phyloP scores from a whole-genome alignment of 176 grass and related monocot genomes.

The Musa beccarii region DNA sequence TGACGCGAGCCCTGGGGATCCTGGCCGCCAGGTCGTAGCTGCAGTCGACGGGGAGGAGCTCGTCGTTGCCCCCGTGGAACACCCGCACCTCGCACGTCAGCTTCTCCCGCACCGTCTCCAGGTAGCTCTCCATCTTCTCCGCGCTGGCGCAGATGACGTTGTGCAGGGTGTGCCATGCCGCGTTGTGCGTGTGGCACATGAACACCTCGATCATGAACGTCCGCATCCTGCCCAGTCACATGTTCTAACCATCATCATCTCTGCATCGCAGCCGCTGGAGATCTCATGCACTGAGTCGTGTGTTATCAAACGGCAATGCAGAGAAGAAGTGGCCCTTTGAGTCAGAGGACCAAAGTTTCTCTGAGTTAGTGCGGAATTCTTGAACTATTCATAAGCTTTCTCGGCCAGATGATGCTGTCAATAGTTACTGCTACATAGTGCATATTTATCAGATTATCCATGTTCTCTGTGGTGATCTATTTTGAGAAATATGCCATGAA shows the following conservation, averaged over 20 bases:
- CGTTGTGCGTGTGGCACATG: conserved; percentile 28
- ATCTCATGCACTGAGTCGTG: no score
- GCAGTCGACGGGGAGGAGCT: conserved; percentile 19
- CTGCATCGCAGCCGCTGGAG: no score
- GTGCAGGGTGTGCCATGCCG: conserved; percentile 23
- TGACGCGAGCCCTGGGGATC: conserved; percentile 9
- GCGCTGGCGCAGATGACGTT: conserved; percentile 24
- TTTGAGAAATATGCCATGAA: no score
- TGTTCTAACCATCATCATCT: not conserved
- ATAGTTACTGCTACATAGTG: no score
- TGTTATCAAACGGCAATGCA: no score
- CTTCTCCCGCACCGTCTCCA: conserved; percentile 2
- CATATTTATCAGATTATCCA: no score
- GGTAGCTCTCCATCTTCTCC: conserved; percentile 20
- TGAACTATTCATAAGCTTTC: no score
- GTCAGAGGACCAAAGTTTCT: no score
- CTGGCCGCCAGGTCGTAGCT: conserved; percentile 12
- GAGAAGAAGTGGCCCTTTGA: no score
- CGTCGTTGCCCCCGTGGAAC: conserved; percentile 17
- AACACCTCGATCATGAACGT: conserved; percentile 23
- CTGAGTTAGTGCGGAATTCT: no score
- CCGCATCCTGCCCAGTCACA: not conserved
- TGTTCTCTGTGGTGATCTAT: no score
- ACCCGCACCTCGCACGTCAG: conserved; percentile 9
- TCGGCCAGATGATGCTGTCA: no score